A percentile compares a stretch with the other conserved stretches of the same genome.
These are phyloP conservation scores for Solanum sitiens DNA, from an alignment of 257 asterid species.

Conservation along the genomic window DNA sequence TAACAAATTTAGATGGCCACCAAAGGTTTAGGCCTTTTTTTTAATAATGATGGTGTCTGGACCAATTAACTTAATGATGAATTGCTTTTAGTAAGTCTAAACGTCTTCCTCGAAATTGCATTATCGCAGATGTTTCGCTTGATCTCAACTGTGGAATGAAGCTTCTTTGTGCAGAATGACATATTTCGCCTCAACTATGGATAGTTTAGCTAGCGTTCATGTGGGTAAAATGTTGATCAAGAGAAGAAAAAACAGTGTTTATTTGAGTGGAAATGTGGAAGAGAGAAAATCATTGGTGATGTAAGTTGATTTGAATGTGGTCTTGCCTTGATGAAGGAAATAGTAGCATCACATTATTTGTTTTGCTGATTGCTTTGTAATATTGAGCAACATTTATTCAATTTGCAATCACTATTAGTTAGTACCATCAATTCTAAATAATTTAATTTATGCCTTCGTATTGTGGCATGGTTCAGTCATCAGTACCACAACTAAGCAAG, in stretches of 20 bases:
- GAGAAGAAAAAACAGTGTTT: background rate
- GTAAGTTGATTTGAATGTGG: background rate
- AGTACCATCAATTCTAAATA: background rate
- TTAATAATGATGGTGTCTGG: too few relatives aligned
- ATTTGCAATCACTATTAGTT: background rate
- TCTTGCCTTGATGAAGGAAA: background rate
- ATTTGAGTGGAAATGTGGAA: background rate
- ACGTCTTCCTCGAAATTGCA: too few relatives aligned
- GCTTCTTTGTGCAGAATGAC: constrained; percentile 25
- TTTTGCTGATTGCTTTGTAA: background rate
- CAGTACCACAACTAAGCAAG: background rate
- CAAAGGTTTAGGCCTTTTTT: too few relatives aligned
- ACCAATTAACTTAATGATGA: too few relatives aligned
- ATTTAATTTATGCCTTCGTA: background rate
- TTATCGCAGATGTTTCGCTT: constrained; percentile 35
- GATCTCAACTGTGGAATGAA: constrained; percentile 33
- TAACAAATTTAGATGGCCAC: too few relatives aligned
- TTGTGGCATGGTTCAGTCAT: background rate
- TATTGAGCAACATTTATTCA: background rate
- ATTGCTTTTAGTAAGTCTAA: too few relatives aligned
- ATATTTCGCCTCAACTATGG: too few relatives aligned
- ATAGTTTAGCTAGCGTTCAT: background rate
- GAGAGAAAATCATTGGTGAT: background rate
- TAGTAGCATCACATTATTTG: background rate
- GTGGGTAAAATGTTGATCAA: background rate